These are phyloP conservation scores for Ambrosia trifida DNA, from an alignment of 129 eudicot species.

Conservation along the genomic window DNA sequence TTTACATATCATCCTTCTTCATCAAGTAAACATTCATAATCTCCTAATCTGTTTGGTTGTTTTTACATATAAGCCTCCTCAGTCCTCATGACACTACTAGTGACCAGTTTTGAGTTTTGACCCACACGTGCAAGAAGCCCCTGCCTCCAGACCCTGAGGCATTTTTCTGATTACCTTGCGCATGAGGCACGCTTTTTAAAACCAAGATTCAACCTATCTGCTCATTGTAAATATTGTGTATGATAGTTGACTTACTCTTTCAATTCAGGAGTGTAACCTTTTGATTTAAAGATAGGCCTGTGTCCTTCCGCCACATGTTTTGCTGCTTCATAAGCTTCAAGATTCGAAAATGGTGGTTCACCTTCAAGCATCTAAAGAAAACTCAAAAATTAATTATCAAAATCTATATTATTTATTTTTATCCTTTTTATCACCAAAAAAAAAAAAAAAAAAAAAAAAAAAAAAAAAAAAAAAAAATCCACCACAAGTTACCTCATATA, in stretches of 20 bases:
- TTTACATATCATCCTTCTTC: no score
- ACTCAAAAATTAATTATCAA: background rate
- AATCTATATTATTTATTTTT: slow-evolving; percentile 2
- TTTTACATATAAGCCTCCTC: no score
- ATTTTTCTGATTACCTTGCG: no score
- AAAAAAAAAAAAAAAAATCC: background rate
- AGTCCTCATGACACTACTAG: no score
- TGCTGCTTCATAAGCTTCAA: slow-evolving; percentile 98
- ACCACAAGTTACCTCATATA: slow-evolving; percentile 67
- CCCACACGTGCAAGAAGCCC: no score
- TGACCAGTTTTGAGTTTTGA: no score
- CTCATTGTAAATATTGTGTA: background rate
- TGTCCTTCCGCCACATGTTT: slow-evolving; percentile 86
- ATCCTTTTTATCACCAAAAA: slow-evolving; percentile 2
- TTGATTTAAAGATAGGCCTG: slow-evolving; percentile 74
- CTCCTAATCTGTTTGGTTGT: no score
- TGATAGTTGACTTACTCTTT: slow-evolving; percentile 70
- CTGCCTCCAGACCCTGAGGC: no score
- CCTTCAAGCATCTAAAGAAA: slow-evolving; percentile 93
- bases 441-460: background rate
- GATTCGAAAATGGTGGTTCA: slow-evolving; percentile 71
- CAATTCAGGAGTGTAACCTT: slow-evolving; percentile 60
- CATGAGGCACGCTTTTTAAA: no score
- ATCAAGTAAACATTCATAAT: no score
- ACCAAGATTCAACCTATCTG: background rate